Evolutionary conservation across 305 asterid species (phyloP), one percentile per base, ranked within the genome.

Genomic region (Petunia hybrid): DNA sequence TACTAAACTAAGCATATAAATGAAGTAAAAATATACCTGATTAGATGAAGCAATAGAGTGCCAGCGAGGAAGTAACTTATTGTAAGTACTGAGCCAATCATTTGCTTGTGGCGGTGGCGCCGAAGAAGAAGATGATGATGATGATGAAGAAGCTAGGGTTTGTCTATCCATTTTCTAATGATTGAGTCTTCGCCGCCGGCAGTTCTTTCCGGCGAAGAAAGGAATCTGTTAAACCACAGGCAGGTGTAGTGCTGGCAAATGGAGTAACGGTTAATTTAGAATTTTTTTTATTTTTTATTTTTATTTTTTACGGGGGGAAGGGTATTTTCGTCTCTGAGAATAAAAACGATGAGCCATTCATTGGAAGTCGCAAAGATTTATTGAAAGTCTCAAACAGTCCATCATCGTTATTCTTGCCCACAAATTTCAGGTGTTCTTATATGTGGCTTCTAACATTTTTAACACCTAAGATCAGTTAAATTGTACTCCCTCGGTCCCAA

Each of bases 141-240:
- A 68, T 42, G 39, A 16, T 38, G 36, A 71, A 35, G 78, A 71
- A 48, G 1, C 78, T 71, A 48, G 78, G 78, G 62, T 71, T 71
- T 48, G 35, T 71, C 35, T 7, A 46, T 71, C 43, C 77, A 70
- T 70, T 9, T 45, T 46, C 60, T 4, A 35, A 5, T 31, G 35
- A 22, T 22, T 22, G 31, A 22, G 31, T 22, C 31, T 22, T 22
- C 31, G 31, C 31, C 31, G 31, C 31, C 31, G 31, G 31, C 31
- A 22, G 57, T 9, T 48, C 13, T 48, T 48, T 48, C 55, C 14
- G 57, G 57, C n/a, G 57, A 13, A 12, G 35, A 73, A 9, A 13
- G 31, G 35, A 73, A 9, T 69, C 36, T 43, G 8, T 16, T 16
- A 22, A 40, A 69, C 48, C 0, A 14, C 74, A 22, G 0, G 13